Evolutionary conservation across 129 eudicot genomes (phyloP).

Genomic region (Artemisia argyi): DNA sequence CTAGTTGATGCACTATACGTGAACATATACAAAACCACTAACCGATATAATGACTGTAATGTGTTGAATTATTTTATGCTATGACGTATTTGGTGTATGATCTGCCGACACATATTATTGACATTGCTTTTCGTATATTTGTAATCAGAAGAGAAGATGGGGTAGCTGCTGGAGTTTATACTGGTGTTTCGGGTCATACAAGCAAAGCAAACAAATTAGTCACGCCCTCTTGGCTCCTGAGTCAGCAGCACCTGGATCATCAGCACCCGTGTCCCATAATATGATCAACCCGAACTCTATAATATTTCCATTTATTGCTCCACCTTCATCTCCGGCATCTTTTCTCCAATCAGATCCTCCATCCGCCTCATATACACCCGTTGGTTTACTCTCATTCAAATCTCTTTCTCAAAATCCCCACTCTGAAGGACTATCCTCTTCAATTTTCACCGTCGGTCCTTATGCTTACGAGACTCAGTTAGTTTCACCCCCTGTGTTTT

Average conservation of each 20-base stretch:
- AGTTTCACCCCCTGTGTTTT: slow-evolving; percentile 95
- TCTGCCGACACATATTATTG: slow-evolving; percentile 9
- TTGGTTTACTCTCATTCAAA: slow-evolving; percentile 53
- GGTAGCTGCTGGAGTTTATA: slow-evolving; percentile 85
- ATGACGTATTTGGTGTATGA: background rate
- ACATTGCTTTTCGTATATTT: slow-evolving; percentile 22
- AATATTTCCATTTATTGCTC: slow-evolving; percentile 82
- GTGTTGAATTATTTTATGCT: background rate
- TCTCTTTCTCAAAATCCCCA: slow-evolving; percentile 61
- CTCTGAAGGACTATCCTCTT: slow-evolving; percentile 52
- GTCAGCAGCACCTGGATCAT: slow-evolving; percentile 37
- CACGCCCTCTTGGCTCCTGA: slow-evolving; percentile 80
- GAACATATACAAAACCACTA: background rate
- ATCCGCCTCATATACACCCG: slow-evolving; percentile 73
- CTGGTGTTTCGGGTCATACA: slow-evolving; percentile 83
- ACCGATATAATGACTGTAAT: background rate
- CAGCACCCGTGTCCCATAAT: slow-evolving; percentile 41
- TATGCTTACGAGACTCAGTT: slow-evolving; percentile 95
- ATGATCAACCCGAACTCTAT: slow-evolving; percentile 42
- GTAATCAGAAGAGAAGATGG: slow-evolving; percentile 86
- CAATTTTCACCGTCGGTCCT: slow-evolving; percentile 82
- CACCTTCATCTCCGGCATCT: slow-evolving; percentile 97
- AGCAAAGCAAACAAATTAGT: slow-evolving; percentile 67
- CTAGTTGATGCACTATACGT: background rate
- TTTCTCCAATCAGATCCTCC: slow-evolving; percentile 92